Evolutionary conservation across 305 asterid species (phyloP).

Genomic region (Fraxinus xanthoxyloides): DNA sequence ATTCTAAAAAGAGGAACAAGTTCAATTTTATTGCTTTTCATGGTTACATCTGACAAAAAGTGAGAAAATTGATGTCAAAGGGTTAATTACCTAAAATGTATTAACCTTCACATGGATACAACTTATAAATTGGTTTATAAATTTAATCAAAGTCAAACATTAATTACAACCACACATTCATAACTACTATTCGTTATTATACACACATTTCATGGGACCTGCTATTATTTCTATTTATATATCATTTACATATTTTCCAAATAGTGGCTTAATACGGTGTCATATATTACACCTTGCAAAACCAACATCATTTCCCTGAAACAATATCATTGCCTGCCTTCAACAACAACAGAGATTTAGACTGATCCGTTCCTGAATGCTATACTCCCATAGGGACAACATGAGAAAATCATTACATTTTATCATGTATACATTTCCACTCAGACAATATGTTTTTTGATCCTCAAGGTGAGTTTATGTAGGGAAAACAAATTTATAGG

Average conservation of each 20-base stretch:
- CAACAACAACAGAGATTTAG: neutral
- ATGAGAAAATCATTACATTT: neutral
- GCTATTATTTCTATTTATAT: neutral
- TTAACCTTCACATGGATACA: conserved; percentile 20
- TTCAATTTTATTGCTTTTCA: neutral
- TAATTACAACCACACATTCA: neutral
- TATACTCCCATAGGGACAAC: neutral
- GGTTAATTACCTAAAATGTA: neutral
- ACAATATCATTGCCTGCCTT: neutral
- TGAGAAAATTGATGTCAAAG: neutral
- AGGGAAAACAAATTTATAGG: neutral
- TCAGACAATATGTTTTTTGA: conserved; percentile 1
- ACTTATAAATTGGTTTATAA: conserved; percentile 25
- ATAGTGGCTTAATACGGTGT: neutral
- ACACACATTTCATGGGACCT: neutral
- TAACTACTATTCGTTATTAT: neutral
- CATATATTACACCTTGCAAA: neutral
- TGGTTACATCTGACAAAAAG: neutral
- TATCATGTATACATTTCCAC: neutral
- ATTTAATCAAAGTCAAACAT: conserved; percentile 25
- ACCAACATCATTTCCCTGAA: neutral
- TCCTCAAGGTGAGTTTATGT: neutral
- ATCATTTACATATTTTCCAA: neutral
- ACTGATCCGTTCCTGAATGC: neutral
- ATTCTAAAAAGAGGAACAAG: neutral